These are phyloP conservation scores for Mollisiaceae sp. DNA, from an alignment of 2,329 filamentous ascomycete genomes.

Conservation along the genomic window DNA sequence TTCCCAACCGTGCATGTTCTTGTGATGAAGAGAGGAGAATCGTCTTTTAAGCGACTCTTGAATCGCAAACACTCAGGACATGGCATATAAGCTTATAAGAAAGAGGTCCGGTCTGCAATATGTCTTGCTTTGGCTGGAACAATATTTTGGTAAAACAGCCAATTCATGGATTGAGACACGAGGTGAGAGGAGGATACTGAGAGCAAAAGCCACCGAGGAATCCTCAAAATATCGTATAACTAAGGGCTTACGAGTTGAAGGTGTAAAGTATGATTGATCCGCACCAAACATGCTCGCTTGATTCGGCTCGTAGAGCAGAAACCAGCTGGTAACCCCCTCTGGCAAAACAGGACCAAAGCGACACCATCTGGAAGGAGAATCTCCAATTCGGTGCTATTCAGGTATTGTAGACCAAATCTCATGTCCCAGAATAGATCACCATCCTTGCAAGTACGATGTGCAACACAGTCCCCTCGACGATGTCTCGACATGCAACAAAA, in stretches of 20 bases:
- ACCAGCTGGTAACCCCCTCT: not conserved
- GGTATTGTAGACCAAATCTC: not conserved
- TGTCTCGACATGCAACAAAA: constrained; percentile 1
- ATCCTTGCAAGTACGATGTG: not conserved
- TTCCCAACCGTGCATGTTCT: constrained; percentile 36
- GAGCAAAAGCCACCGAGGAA: constrained; percentile 32
- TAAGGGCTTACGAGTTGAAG: constrained; percentile 30
- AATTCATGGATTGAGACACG: constrained; percentile 19
- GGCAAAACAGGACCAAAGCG: not conserved
- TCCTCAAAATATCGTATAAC: constrained; percentile 28
- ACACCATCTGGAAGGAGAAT: not conserved
- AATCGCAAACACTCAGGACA: constrained; percentile 32
- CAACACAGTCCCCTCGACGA: not conserved
- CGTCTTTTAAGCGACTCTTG: constrained; percentile 33
- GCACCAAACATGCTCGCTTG: constrained; percentile 3
- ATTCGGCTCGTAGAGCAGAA: not conserved
- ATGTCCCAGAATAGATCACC: not conserved
- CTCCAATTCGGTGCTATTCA: not conserved
- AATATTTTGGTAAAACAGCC: constrained; percentile 30
- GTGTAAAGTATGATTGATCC: constrained; percentile 25
- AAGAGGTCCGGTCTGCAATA: constrained; percentile 31
- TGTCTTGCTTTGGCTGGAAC: constrained; percentile 35
- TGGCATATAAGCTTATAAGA: constrained; percentile 30
- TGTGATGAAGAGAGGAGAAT: constrained; percentile 24
- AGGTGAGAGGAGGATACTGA: constrained; percentile 33